Evolutionary conservation across 768 basidiomycete genomes (phyloP).

Genomic region (Mycena metata): DNA sequence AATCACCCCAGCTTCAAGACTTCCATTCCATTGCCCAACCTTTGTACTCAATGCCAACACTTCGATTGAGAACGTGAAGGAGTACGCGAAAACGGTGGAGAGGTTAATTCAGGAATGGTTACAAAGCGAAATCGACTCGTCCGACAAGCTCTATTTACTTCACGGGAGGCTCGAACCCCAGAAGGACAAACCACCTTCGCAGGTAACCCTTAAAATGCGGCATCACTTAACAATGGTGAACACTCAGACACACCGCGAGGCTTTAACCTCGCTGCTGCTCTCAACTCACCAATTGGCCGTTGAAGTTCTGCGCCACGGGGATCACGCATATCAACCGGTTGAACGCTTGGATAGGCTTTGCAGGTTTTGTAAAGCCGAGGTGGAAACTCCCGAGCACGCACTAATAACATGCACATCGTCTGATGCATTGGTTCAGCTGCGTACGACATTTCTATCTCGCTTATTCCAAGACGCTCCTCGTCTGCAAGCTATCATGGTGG

Average conservation of each 20-base stretch:
- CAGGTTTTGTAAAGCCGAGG: conserved; percentile 11
- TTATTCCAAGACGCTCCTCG: neutral
- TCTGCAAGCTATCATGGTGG: neutral
- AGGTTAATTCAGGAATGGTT: too few species aligned
- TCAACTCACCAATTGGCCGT: conserved; percentile 12
- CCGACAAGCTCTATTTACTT: too few species aligned
- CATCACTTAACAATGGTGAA: too few species aligned
- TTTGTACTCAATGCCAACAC: too few species aligned
- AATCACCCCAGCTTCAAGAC: conserved; percentile 4
- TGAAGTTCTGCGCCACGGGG: conserved; percentile 4
- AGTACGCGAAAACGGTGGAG: too few species aligned
- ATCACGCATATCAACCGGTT: conserved; percentile 6
- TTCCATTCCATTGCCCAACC: neutral
- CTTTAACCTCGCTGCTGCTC: neutral
- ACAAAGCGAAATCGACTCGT: too few species aligned
- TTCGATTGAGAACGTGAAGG: too few species aligned
- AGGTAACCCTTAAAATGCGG: too few species aligned
- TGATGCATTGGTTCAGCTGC: conserved; percentile 2
- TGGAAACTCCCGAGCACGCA: conserved; percentile 15
- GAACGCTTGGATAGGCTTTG: conserved; percentile 9
- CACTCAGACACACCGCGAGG: too few species aligned
- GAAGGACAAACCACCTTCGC: too few species aligned
- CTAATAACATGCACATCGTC: conserved; percentile 7
- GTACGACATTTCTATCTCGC: neutral
- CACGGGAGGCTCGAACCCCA: too few species aligned